Evolutionary conservation across 2,329 filamentous ascomycete species (phyloP).

Genomic region (Pyrenochaeta sp.): DNA sequence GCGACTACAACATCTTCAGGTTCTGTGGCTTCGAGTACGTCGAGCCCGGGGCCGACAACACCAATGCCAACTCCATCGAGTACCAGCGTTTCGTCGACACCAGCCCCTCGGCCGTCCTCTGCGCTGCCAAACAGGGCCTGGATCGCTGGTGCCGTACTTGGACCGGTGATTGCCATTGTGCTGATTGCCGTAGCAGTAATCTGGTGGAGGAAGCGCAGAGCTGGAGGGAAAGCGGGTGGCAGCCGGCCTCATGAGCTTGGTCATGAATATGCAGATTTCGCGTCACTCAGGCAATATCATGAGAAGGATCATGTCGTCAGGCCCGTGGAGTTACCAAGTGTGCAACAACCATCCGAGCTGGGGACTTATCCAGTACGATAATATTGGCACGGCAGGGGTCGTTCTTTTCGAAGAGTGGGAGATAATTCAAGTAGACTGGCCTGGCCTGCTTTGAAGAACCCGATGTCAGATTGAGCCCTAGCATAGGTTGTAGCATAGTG

Average conservation of each 20-base stretch:
- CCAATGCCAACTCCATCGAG: background rate
- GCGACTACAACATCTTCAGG: background rate
- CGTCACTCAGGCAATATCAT: background rate
- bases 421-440: background rate
- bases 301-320: background rate
- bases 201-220: constrained; percentile 1
- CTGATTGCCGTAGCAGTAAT: background rate
- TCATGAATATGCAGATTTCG: background rate
- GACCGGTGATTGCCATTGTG: background rate
- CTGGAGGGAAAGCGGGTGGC: background rate
- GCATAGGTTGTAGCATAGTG: too few species aligned
- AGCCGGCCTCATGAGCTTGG: background rate
- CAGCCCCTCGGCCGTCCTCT: background rate
- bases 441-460: too few species aligned
- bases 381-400: background rate
- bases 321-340: background rate
- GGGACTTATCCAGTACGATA: background rate
- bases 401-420: background rate
- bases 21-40: background rate
- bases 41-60: background rate
- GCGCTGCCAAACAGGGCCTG: background rate
- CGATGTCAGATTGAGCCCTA: too few species aligned
- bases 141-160: constrained; percentile 4
- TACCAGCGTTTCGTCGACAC: background rate
- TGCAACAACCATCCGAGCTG: background rate